Base-by-base conservation (phyloP, 441 rosid species). In the Macaranga tanarius region DNA sequence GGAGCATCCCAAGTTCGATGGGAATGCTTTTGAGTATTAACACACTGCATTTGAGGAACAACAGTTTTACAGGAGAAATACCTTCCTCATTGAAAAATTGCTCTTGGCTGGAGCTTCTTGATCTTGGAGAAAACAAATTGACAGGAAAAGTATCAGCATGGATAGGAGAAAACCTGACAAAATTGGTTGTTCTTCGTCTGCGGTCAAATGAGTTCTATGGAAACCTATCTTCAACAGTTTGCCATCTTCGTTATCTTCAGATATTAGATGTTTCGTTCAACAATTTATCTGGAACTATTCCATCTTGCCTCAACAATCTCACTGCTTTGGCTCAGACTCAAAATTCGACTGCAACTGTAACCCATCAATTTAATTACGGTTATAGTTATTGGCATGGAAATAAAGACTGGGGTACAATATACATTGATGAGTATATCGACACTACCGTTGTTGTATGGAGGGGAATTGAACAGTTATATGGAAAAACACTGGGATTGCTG, bases 51-150 rank as follows among this genome's bases (percentile, higher is more conserved):
- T 51, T 79, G 19, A 34, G 52, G 13, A 63, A 73, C 44, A 79
- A 79, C 47, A 62, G 52, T 16, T 59, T 79, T 5, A 20, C 26
- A 9, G 65, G 72, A 0, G 69, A 64, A 38, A 20, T 79, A 16
- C 79, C 82, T 9, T 28, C 45, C 0, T 63, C 68, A 13, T 68
- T 79, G 25, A 48, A 31, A 20, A 68, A 73, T 19, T 69, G 72
- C 40, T 34, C 44, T 7, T 0, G 1, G 3, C n/a, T 76, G 38
- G 7, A 15, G n/a, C 40, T 68, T 44, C 17, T 79, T 10, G 79
- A 79, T 26, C 51, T 79, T 25, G 69, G 74, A 22, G 69, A 50
- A 4, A 75, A 79, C 52, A 70, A 22, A n/a, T 63, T 79, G n/a
- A 38, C 68, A 0, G 74, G 79, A 56, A 52, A 62, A 13, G 3